These are phyloP conservation scores for Pythium brassicae DNA, from an alignment of 352 stramenopile genomes.

Conservation along the genomic window DNA sequence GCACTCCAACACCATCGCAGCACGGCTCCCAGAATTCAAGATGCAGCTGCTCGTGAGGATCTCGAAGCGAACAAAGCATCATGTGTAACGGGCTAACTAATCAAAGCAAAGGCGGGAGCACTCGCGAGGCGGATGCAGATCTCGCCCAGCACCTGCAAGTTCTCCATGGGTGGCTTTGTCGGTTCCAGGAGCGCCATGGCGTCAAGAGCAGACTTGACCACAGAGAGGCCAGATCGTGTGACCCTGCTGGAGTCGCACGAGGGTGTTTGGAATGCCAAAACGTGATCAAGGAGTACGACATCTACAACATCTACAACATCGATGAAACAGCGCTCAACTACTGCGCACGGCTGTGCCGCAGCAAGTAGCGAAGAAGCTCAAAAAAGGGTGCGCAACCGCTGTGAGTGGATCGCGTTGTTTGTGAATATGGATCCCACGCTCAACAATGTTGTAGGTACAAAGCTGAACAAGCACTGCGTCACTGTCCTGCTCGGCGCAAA, in stretches of 20 bases:
- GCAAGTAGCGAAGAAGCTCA: neutral
- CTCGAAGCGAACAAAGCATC: too few species aligned
- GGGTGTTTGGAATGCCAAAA: neutral
- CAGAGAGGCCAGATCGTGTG: neutral
- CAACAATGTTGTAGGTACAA: neutral
- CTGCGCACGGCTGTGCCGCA: neutral
- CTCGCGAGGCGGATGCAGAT: too few species aligned
- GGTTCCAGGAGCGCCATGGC: too few species aligned
- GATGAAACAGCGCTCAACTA: constrained; percentile 3
- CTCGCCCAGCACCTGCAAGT: too few species aligned
- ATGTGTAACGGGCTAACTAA: too few species aligned
- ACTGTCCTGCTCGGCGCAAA: neutral
- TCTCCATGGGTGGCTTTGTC: too few species aligned
- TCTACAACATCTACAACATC: neutral
- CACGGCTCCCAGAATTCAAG: too few species aligned
- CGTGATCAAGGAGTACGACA: neutral
- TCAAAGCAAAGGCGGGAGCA: too few species aligned
- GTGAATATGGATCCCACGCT: neutral
- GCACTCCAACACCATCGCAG: too few species aligned
- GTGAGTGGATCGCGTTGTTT: neutral
- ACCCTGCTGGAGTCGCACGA: neutral
- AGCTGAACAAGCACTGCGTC: neutral
- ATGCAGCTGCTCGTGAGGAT: too few species aligned
- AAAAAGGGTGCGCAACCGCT: neutral
- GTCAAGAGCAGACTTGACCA: neutral